A percentile compares a stretch with the other conserved stretches of the same genome.
Conservation (phyloP, 371 early-diverging fungal genomes). For the Apophysomyces sp. region DNA sequence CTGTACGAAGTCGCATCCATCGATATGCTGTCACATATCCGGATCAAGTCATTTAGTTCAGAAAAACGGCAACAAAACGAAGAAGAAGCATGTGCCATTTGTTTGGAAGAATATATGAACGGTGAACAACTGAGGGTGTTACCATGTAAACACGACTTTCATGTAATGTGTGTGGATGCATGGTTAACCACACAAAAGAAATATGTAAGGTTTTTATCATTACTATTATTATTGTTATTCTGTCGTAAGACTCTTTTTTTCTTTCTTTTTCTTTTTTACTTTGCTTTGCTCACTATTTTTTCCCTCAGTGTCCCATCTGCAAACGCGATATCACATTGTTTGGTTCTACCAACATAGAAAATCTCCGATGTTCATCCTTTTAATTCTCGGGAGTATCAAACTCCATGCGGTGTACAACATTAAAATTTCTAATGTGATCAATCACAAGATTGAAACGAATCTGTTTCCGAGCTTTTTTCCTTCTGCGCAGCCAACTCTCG, state of each 20-base stretch:
- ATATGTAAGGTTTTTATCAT: constrained; percentile 51
- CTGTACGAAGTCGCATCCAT: constrained; percentile 66
- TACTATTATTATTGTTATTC: too few species aligned
- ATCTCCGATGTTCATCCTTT: not conserved
- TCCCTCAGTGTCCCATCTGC: not conserved
- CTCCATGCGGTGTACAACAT: not conserved
- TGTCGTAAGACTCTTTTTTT: not conserved
- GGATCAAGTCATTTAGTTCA: constrained; percentile 54
- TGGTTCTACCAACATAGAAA: not conserved
- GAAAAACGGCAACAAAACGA: constrained; percentile 56
- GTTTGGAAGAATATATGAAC: constrained; percentile 85
- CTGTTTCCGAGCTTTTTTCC: not conserved
- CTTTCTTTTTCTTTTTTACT: not conserved
- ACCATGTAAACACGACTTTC: constrained; percentile 91
- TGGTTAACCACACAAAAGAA: constrained; percentile 79
- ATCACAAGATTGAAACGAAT: not conserved
- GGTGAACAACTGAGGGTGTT: constrained; percentile 77
- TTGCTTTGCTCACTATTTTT: not conserved
- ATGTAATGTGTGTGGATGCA: constrained; percentile 85
- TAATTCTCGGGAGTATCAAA: not conserved
- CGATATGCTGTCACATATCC: constrained; percentile 63
- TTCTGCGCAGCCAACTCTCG: constrained; percentile 1
- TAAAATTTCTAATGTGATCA: not conserved
- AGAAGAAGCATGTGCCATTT: constrained; percentile 85
- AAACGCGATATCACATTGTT: not conserved